Percentiles rank a stretch among this genome's conserved stretches.
Conservation (phyloP, 805 yeast species). For the Priceomyces carsonii region DNA sequence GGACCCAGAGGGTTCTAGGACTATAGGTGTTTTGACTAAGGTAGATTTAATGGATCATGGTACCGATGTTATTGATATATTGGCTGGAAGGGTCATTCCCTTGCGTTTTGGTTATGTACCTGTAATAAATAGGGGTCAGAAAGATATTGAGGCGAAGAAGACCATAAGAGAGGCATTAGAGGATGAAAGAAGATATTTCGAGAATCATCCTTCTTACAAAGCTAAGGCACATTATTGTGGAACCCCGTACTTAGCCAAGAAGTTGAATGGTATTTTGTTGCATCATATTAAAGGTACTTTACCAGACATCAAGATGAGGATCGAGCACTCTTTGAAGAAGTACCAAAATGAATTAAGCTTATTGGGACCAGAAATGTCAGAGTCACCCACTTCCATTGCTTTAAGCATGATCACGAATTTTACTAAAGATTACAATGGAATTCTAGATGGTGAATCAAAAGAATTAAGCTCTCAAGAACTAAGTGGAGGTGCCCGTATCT, state of each 20-base stretch:
- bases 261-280: slow-evolving; percentile 81
- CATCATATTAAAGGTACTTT: slow-evolving; percentile 69
- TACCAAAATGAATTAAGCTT: slow-evolving; percentile 75
- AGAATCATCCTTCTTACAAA: slow-evolving; percentile 85
- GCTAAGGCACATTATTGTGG: slow-evolving; percentile 96
- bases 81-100: slow-evolving; percentile 94
- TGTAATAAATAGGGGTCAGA: slow-evolving; percentile 95
- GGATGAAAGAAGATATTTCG: slow-evolving; percentile 81
- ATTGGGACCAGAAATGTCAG: slow-evolving; percentile 88
- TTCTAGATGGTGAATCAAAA: slow-evolving; percentile 88
- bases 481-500: slow-evolving; percentile 97
- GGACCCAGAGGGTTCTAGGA: slow-evolving; percentile 94
- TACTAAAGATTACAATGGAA: slow-evolving; percentile 86
- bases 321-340: slow-evolving; percentile 80
- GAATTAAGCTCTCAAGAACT: slow-evolving; percentile 87
- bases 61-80: slow-evolving; percentile 92
- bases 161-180: slow-evolving; percentile 84
- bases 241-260: slow-evolving; percentile 94
- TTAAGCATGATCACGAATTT: slow-evolving; percentile 90
- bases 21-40: slow-evolving; percentile 95
- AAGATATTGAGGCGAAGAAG: slow-evolving; percentile 86
- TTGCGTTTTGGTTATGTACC: slow-evolving; percentile 95
- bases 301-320: slow-evolving; percentile 92
- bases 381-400: slow-evolving; percentile 86
- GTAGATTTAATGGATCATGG: slow-evolving; percentile 98